Base-by-base conservation (phyloP, 2,329 filamentous ascomycete genomes). In the Elsinoe perseae region DNA sequence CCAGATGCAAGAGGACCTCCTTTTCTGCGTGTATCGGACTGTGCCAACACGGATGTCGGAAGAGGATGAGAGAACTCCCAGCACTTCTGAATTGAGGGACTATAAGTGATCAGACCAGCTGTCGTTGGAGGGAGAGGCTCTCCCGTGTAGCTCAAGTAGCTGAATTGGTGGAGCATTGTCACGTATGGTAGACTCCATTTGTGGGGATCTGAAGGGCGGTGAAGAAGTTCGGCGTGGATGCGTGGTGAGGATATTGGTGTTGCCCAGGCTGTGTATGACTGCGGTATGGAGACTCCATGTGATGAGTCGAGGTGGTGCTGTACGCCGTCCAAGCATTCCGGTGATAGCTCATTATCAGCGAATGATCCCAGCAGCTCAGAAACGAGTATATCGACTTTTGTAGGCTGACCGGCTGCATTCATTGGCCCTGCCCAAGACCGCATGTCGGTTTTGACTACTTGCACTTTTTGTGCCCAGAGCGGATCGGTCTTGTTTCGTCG, bases 381-480 rank as follows among this genome's bases (percentile, higher is more conserved):
- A 25, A 98, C 84, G 2, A 98, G 75, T 56, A 98, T 95, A 69
- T 98, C 93, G 40, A 98, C 86, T 65, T 85, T 83, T 62, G 80
- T 79, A 61, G 81, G 74, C 4, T 77, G 73, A 12, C 77, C 75
- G 2, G 75, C 72, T 40, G 75, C 72, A 16, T 79, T 66, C 0
- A 81, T 68, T 1, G 92, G 92, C 0, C 95, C 95, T 65, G 87
- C 87, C 95, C 95, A 98, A 58, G 86, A 86, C 50, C 93, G 85
- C 93, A 98, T 98, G 69, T 98, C 93, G 0, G 90, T 95, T 73
- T 95, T 95, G 61, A 97, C 85, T 28, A 98, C 82, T 1, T 85
- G 91, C 18, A 96, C 92, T 54, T 80, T 80, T 20, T 84, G 83
- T 57, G 77, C 79, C 93, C 93, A 98, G n/a, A 73, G 68, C 1